A percentile compares a stretch with the other conserved stretches of the same genome.
phyloP scores from a whole-genome alignment of 139 green algal genomes.

The Penium margaritaceum region DNA sequence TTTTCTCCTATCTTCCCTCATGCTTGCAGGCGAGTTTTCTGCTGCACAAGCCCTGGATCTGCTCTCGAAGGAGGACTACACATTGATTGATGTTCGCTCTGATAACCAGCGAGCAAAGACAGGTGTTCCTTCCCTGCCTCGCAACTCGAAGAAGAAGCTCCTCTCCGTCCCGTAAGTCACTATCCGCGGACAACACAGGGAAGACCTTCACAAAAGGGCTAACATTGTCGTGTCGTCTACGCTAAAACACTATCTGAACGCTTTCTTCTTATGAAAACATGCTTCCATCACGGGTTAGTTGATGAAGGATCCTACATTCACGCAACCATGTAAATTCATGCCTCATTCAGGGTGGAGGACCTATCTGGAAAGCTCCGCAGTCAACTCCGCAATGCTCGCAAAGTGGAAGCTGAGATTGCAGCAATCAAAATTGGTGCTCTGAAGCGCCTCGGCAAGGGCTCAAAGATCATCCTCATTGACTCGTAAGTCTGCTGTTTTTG shows the following conservation, averaged over 20 bases:
- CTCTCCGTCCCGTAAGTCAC: conserved; percentile 22
- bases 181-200: too few relatives aligned
- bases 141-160: conserved; percentile 28
- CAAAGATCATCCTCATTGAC: conserved; percentile 35
- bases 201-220: too few relatives aligned
- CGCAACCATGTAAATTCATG: too few relatives aligned
- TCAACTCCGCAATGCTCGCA: conserved; percentile 24
- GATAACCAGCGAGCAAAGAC: conserved; percentile 15
- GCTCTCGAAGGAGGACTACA: conserved; percentile 21
- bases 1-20: too few relatives aligned
- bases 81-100: conserved; percentile 30
- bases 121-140: conserved; percentile 28
- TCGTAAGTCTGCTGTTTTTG: conserved; percentile 2
- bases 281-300: too few relatives aligned
- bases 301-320: too few relatives aligned
- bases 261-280: too few relatives aligned
- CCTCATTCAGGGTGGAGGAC: conserved; percentile 40
- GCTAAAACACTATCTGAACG: too few relatives aligned
- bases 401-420: conserved; percentile 31
- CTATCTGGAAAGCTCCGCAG: conserved; percentile 29
- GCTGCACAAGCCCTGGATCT: conserved; percentile 35
- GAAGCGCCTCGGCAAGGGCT: conserved; percentile 33
- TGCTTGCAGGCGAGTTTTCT: conserved; percentile 12
- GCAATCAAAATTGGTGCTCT: conserved; percentile 41
- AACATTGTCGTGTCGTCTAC: too few relatives aligned